Evolutionary conservation across 2,329 filamentous ascomycete genomes (phyloP).

Genomic region (Fusarium floridanum): DNA sequence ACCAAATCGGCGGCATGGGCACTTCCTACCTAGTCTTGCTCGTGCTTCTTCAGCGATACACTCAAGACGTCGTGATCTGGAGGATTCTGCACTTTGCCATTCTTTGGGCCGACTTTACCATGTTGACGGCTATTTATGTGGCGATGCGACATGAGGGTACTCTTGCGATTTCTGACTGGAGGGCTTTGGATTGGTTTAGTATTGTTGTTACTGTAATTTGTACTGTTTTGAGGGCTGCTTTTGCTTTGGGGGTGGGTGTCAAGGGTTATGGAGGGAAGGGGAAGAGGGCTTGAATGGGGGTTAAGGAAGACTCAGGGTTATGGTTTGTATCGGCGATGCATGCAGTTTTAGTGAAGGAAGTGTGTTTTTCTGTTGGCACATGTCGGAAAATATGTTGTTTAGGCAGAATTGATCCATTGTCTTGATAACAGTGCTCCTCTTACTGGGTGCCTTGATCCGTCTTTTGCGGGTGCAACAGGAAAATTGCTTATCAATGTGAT

Average conservation of each 20-base stretch:
- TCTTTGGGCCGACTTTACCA: slow-evolving; percentile 38
- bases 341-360: background rate
- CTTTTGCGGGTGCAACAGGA: background rate
- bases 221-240: slow-evolving; percentile 28
- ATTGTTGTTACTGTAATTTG: slow-evolving; percentile 18
- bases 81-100: slow-evolving; percentile 37
- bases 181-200: slow-evolving; percentile 33
- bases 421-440: background rate
- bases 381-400: background rate
- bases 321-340: background rate
- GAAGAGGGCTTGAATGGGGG: slow-evolving; percentile 6
- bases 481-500: background rate
- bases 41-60: slow-evolving; percentile 32
- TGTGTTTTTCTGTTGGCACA: no score
- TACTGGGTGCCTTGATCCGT: rapidly evolving
- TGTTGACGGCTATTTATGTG: slow-evolving; percentile 32
- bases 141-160: slow-evolving; percentile 22
- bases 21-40: slow-evolving; percentile 26
- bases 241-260: slow-evolving; percentile 33
- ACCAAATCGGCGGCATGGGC: slow-evolving; percentile 44
- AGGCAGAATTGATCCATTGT: background rate
- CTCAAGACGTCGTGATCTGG: slow-evolving; percentile 39
- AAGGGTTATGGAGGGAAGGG: background rate
- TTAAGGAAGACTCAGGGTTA: no score
- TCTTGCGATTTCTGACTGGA: slow-evolving; percentile 25